Percentiles rank a stretch among this genome's conserved stretches.
Evolutionary conservation across 2,329 filamentous ascomycete species (phyloP).

Genomic region (Stylonectria norvegica): DNA sequence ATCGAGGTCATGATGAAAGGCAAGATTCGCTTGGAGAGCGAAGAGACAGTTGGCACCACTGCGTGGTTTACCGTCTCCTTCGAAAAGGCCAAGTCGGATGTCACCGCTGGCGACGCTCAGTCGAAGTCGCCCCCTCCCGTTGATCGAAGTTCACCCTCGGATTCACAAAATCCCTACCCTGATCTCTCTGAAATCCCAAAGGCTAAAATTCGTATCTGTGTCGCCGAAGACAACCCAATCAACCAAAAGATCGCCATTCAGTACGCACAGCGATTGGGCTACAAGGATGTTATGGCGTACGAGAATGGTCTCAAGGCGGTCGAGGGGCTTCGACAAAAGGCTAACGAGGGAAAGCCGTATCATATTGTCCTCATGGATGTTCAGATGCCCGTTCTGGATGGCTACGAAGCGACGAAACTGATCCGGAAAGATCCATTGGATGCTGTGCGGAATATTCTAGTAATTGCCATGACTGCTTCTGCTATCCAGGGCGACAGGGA

Average conservation of each 20-base stretch:
- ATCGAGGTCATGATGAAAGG: slow-evolving; percentile 92
- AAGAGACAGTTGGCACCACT: slow-evolving; percentile 66
- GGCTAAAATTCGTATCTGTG: slow-evolving; percentile 79
- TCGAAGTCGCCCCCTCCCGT: slow-evolving; percentile 35
- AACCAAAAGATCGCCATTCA: slow-evolving; percentile 93
- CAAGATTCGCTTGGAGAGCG: slow-evolving; percentile 75
- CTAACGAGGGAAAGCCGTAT: slow-evolving; percentile 70
- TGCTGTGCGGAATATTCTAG: slow-evolving; percentile 75
- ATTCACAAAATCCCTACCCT: slow-evolving; percentile 46
- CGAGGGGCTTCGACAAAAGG: slow-evolving; percentile 73
- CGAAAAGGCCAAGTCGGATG: slow-evolving; percentile 68
- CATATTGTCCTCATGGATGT: slow-evolving; percentile 94
- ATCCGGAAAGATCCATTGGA: slow-evolving; percentile 75
- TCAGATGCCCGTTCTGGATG: slow-evolving; percentile 91
- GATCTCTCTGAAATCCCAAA: slow-evolving; percentile 72
- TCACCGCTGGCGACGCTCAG: slow-evolving; percentile 53
- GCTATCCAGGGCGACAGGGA: slow-evolving; percentile 93
- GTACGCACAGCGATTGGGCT: slow-evolving; percentile 82
- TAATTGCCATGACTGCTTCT: slow-evolving; percentile 95
- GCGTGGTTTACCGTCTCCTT: slow-evolving; percentile 82
- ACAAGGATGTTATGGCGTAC: slow-evolving; percentile 77
- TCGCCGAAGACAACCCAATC: slow-evolving; percentile 92
- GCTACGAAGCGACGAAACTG: slow-evolving; percentile 84
- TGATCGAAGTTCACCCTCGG: slow-evolving; percentile 32
- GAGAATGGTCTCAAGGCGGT: slow-evolving; percentile 87